Conservation (phyloP, 257 asterid genomes). For the Fraxinus excelsior region DNA sequence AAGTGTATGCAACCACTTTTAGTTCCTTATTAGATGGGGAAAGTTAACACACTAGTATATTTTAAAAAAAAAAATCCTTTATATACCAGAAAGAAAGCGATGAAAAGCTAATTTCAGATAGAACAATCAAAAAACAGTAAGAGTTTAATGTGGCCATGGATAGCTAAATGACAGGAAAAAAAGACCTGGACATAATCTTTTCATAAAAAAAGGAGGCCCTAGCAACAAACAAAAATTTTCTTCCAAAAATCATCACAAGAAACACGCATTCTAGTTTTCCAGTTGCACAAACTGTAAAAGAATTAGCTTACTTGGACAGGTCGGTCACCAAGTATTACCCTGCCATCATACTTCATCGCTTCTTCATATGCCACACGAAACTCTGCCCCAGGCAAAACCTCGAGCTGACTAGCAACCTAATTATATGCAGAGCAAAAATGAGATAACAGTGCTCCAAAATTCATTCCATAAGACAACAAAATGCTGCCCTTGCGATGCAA, state of each 20-base stretch:
- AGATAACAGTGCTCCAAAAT: constrained; percentile 7
- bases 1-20: neutral
- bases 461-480: constrained; percentile 2
- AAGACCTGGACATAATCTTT: neutral
- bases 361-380: constrained; percentile 96
- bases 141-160: neutral
- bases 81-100: neutral
- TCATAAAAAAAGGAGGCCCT: neutral
- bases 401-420: constrained; percentile 87
- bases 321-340: constrained; percentile 92
- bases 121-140: neutral
- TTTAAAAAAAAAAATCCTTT: neutral
- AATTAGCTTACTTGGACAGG: constrained; percentile 71
- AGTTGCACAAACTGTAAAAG: constrained; percentile 11
- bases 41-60: neutral
- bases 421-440: constrained; percentile 18
- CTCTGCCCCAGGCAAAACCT: constrained; percentile 94
- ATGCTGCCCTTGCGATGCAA: constrained; percentile 17
- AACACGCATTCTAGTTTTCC: neutral
- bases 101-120: neutral
- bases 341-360: constrained; percentile 90
- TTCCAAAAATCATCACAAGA: constrained; percentile 18
- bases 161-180: neutral
- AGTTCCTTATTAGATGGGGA: neutral
- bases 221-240: neutral